These are phyloP conservation scores for Salix udensis DNA, from an alignment of 345 rosid species.

Conservation along the genomic window DNA sequence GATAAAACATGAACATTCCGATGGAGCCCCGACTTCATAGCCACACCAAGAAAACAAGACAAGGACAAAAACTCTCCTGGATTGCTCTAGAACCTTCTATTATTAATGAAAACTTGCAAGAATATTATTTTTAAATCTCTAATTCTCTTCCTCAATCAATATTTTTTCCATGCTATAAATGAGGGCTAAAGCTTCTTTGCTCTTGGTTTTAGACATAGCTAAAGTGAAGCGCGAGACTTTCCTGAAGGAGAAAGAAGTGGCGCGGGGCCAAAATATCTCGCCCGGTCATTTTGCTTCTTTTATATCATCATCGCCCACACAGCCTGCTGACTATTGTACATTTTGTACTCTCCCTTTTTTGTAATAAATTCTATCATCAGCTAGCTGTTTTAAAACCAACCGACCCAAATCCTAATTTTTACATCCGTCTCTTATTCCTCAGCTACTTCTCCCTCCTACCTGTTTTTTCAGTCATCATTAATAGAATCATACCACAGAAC, in stretches of 20 bases:
- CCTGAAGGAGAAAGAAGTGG: constrained; percentile 15
- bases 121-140: not conserved
- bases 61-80: not conserved
- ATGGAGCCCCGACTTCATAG: not conserved
- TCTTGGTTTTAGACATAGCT: not conserved
- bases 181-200: not conserved
- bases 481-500: not conserved
- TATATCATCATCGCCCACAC: not conserved
- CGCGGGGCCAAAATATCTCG: not conserved
- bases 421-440: not conserved
- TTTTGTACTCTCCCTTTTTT: not conserved
- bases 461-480: not conserved
- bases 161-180: not conserved
- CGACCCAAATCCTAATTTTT: not conserved
- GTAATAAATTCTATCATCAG: not conserved
- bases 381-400: not conserved
- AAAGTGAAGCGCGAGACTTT: constrained; percentile 6
- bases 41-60: not conserved
- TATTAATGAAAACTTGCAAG: not conserved
- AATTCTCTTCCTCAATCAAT: not conserved
- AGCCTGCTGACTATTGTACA: not conserved
- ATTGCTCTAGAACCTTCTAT: not conserved
- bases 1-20: not conserved
- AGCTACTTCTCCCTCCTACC: not conserved
- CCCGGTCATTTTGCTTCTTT: not conserved